Conservation (phyloP, 805 yeast species). For the Monosporozyma aerobia region DNA sequence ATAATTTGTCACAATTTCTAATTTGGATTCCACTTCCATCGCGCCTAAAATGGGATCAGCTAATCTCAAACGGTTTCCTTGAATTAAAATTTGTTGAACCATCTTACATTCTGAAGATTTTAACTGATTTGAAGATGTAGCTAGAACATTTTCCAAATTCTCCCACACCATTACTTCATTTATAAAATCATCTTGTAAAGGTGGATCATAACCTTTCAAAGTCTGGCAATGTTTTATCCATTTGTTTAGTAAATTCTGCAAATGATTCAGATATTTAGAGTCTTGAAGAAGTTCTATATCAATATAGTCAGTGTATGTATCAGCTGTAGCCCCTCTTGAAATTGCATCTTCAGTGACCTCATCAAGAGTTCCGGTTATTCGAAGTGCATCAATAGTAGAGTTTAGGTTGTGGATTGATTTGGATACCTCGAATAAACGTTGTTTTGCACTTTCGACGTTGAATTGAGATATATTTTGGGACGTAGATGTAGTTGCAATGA, state of each 20-base stretch:
- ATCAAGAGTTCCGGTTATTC: conserved; percentile 44
- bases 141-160: conserved; percentile 54
- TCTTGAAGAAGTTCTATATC: conserved; percentile 38
- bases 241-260: conserved; percentile 60
- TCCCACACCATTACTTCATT: conserved; percentile 78
- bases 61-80: conserved; percentile 58
- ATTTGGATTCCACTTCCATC: conserved; percentile 52
- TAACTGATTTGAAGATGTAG: conserved; percentile 49
- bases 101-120: conserved; percentile 42
- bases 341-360: conserved; percentile 38
- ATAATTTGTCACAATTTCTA: conserved; percentile 43
- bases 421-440: conserved; percentile 59
- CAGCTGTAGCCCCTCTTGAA: conserved; percentile 25
- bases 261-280: conserved; percentile 48
- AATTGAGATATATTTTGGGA: conserved; percentile 8
- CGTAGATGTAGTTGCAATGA: conserved; percentile 22
- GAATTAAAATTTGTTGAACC: conserved; percentile 51
- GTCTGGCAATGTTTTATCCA: conserved; percentile 64
- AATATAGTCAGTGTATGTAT: conserved; percentile 22
- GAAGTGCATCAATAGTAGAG: conserved; percentile 60
- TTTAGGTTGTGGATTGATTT: conserved; percentile 58
- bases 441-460: conserved; percentile 39
- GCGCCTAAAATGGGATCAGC: conserved; percentile 61
- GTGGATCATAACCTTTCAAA: conserved; percentile 35
- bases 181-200: conserved; percentile 43